Conservation (phyloP, 1,139 yeast genomes). For the Oligophagozyma castellii region DNA sequence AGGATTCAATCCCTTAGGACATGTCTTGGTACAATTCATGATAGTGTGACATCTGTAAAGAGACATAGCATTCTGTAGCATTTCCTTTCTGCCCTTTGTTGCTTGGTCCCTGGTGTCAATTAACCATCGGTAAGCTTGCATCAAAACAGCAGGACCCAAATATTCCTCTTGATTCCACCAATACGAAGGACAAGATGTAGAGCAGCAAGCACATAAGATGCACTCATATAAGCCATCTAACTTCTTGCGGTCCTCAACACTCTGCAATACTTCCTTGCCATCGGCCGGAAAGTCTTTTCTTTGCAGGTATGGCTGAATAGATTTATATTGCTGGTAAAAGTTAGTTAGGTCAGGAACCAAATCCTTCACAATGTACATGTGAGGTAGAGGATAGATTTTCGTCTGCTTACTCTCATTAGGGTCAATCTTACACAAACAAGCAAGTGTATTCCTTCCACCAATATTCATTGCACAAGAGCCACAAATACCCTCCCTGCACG, state of each 20-base stretch:
- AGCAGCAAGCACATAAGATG: conserved; percentile 96
- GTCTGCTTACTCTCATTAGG: conserved; percentile 58
- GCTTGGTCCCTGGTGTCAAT: conserved; percentile 96
- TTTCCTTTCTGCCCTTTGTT: conserved; percentile 61
- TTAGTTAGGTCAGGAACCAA: conserved; percentile 95
- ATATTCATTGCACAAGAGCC: conserved; percentile 99
- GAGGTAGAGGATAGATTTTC: conserved; percentile 94
- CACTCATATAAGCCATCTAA: conserved; percentile 96
- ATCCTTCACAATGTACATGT: conserved; percentile 95
- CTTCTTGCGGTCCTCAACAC: conserved; percentile 88
- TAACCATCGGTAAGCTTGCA: conserved; percentile 99
- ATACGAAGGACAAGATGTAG: conserved; percentile 97
- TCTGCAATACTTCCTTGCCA: conserved; percentile 87
- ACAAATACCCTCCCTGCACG: conserved; percentile 99
- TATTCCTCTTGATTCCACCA: conserved; percentile 99
- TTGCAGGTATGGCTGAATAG: conserved; percentile 93
- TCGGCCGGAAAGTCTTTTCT: conserved; percentile 70
- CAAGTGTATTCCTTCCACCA: conserved; percentile 93
- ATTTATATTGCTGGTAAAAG: conserved; percentile 96
- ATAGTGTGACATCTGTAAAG: conserved; percentile 98
- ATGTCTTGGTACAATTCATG: conserved; percentile 94
- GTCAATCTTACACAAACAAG: conserved; percentile 91
- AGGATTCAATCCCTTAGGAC: conserved; percentile 99
- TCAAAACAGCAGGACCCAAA: conserved; percentile 94
- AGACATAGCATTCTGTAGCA: conserved; percentile 94